Evolutionary conservation across 176 grass and related monocot species (phyloP).

Genomic region (Carex cristatella): DNA sequence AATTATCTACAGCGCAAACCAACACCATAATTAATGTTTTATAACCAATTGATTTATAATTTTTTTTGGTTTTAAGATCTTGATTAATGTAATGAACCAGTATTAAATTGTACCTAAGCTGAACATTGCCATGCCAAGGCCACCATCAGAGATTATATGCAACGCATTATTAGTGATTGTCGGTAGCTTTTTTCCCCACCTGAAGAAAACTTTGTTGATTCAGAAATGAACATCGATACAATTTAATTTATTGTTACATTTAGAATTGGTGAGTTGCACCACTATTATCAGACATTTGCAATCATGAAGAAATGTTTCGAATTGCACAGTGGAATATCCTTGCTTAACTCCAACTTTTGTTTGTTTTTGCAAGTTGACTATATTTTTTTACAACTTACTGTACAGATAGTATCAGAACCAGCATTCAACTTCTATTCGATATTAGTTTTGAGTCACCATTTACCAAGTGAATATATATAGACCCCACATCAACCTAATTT

Average conservation of each 20-base stretch:
- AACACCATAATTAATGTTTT: neutral
- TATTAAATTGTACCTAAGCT: conserved; percentile 54
- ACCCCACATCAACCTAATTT: neutral
- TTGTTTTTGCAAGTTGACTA: neutral
- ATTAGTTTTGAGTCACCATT: neutral
- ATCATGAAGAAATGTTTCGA: neutral
- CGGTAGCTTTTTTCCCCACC: conserved; percentile 63
- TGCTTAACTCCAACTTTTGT: neutral
- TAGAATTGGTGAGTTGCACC: neutral
- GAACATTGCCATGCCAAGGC: conserved; percentile 97
- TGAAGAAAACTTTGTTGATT: conserved; percentile 25
- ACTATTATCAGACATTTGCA: neutral
- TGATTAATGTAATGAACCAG: conserved; percentile 20
- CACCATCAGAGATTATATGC: conserved; percentile 80
- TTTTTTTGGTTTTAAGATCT: neutral
- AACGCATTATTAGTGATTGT: conserved; percentile 52
- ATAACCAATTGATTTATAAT: neutral
- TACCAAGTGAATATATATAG: neutral
- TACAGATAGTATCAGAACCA: neutral
- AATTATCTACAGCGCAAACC: neutral
- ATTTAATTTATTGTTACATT: neutral
- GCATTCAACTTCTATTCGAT: neutral
- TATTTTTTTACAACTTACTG: no score
- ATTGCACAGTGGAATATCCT: neutral
- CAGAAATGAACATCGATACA: neutral